Evolutionary conservation across 768 basidiomycete genomes (phyloP).

Genomic region (Russula brevipes): DNA sequence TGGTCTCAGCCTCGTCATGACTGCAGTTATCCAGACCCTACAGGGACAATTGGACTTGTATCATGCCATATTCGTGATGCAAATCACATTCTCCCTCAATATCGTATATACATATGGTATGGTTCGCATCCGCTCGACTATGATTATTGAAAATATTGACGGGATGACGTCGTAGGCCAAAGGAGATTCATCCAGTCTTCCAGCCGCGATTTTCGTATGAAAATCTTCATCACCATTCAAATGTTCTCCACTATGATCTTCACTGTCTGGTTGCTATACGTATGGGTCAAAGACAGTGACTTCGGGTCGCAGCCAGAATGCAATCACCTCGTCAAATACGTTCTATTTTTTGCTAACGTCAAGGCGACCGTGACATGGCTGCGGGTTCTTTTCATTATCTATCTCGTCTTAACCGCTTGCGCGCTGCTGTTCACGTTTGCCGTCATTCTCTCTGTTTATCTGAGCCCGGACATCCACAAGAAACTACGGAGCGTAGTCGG

Average conservation of each 20-base stretch:
- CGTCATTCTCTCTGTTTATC: background rate
- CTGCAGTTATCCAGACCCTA: slow-evolving; percentile 4
- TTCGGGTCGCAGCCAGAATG: slow-evolving; percentile 15
- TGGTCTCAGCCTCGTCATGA: slow-evolving; percentile 10
- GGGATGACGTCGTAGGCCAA: background rate
- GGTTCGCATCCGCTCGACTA: background rate
- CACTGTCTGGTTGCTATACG: slow-evolving; percentile 11
- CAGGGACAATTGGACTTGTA: slow-evolving; percentile 12
- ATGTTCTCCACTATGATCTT: slow-evolving; percentile 1
- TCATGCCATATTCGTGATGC: slow-evolving; percentile 21
- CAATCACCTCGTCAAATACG: slow-evolving; percentile 17
- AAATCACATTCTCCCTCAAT: slow-evolving; percentile 4
- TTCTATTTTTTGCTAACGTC: slow-evolving; percentile 1
- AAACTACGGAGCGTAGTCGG: background rate
- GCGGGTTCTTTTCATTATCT: slow-evolving; percentile 8
- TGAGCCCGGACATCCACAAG: background rate
- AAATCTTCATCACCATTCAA: slow-evolving; percentile 6
- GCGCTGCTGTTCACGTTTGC: slow-evolving; percentile 2
- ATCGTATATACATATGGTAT: slow-evolving; percentile 10
- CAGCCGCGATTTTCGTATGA: background rate
- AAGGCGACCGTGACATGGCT: slow-evolving; percentile 1
- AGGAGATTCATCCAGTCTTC: background rate
- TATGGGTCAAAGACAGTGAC: slow-evolving; percentile 5
- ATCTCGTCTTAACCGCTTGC: background rate
- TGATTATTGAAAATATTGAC: background rate